Base-by-base conservation (phyloP, 75 land plant species). In the Sequoiadendron giganteum region DNA sequence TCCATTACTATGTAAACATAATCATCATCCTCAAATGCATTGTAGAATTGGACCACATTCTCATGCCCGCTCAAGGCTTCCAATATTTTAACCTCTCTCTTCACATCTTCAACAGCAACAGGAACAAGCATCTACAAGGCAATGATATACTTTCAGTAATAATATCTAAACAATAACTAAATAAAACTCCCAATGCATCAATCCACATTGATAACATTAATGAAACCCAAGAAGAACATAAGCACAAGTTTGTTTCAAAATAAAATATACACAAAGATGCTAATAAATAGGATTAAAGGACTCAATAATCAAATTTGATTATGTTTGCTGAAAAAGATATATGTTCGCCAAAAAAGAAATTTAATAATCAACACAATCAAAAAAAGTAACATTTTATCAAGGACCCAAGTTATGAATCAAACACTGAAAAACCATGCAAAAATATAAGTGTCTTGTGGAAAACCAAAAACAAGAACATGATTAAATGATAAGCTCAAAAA, bases 1-100 rank as follows among this genome's bases (percentile, higher is more conserved):
- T 92, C 93, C 93, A 92, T 92, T 42, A 88, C 92, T 32, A 92
- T 91, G 86, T 92, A 92, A 54, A 92, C 93, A 75, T 85, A 83
- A n/a, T 92, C 92, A 84, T 91, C 92, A 76, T 92, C 93, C 75
- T 92, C 93, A 76, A 90, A 92, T 56, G 93, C 92, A 18, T 93
- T 90, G 80, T 88, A 73, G 54, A 92, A 88, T 73, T 90, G 90
- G 28, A 92, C 93, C 47, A 91, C 93, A 86, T 92, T 92, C 88
- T 91, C 93, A 86, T 92, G 93, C 55, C 93, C 93, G 30, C 92
- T 91, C 80, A 92, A 49, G 61, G 92, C 92, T n/a, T 81, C 68
- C 86, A 92, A 86, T 48, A 92, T 92, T 88, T 86, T 88, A 13
- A 92, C 93, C 77, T 92, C 93, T 19, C 93, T 77, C 85, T 75